A percentile compares a stretch with the other conserved stretches of the same genome.
Conservation (phyloP, 1,284 basidiomycete genomes). For the Erythrobasidium hasegawianum region DNA sequence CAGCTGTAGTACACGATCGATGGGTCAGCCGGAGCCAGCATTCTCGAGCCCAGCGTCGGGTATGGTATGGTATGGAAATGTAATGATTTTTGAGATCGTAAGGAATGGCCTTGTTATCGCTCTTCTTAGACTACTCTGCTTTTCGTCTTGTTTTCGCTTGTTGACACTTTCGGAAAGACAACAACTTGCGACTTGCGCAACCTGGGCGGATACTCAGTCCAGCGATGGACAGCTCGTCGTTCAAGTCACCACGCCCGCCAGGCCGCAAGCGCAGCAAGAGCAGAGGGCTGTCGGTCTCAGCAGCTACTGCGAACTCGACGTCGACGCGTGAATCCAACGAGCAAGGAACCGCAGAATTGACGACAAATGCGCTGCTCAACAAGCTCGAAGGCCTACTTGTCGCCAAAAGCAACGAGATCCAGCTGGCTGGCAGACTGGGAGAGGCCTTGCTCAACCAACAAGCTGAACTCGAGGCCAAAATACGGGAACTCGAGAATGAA, state of each 20-base stretch:
- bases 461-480: slow-evolving; percentile 80
- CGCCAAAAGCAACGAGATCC: slow-evolving; percentile 81
- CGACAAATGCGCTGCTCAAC: slow-evolving; percentile 32
- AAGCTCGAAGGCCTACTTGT: slow-evolving; percentile 76
- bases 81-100: too few species aligned
- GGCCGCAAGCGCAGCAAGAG: slow-evolving; percentile 14
- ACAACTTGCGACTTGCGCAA: background rate
- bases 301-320: background rate
- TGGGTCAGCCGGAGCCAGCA: too few species aligned
- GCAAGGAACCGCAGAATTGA: background rate
- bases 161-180: background rate
- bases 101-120: too few species aligned
- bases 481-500: slow-evolving; percentile 65
- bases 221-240: slow-evolving; percentile 24
- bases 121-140: too few species aligned
- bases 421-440: slow-evolving; percentile 81
- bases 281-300: slow-evolving; percentile 1
- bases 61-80: too few species aligned
- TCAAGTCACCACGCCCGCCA: slow-evolving; percentile 34
- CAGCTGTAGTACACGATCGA: too few species aligned
- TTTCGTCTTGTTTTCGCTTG: too few species aligned
- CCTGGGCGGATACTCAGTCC: too few species aligned
- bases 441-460: slow-evolving; percentile 86
- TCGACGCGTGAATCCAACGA: background rate
- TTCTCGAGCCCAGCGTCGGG: too few species aligned